Conservation (phyloP, 768 basidiomycete genomes). For the Hericium alpestre region DNA sequence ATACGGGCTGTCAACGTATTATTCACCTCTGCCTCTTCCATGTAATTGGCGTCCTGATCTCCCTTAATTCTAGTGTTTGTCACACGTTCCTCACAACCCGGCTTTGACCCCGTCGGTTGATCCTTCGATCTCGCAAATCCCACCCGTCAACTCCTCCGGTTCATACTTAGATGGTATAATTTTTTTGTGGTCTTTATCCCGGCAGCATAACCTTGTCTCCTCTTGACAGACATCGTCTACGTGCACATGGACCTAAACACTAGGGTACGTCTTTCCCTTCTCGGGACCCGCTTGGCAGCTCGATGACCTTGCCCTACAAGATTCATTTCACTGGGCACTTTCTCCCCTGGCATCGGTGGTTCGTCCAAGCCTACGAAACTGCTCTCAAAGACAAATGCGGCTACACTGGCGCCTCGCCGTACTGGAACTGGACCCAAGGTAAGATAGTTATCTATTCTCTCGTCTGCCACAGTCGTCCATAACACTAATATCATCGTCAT, state of each 20-base stretch:
- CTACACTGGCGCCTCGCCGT: slow-evolving; percentile 15
- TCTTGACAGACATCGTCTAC: slow-evolving; percentile 14
- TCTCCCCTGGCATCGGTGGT: slow-evolving; percentile 21
- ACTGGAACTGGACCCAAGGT: slow-evolving; percentile 23
- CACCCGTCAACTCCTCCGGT: slow-evolving; percentile 6
- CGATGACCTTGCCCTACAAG: neutral
- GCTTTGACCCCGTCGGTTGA: slow-evolving; percentile 3
- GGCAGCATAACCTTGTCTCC: neutral
- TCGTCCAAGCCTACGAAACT: slow-evolving; percentile 12
- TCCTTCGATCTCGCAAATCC: slow-evolving; percentile 6
- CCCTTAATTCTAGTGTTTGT: slow-evolving; percentile 6
- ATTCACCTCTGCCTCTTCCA: no score
- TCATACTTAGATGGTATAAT: slow-evolving; percentile 13
- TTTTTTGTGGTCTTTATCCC: neutral
- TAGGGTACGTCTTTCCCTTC: neutral
- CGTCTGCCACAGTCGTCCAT: no score
- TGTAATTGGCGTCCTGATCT: neutral
- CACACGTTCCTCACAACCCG: slow-evolving; percentile 10
- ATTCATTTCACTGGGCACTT: slow-evolving; percentile 18
- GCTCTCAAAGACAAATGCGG: slow-evolving; percentile 16
- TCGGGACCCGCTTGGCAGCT: no score
- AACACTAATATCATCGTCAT: no score
- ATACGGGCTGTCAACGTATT: slow-evolving; percentile 16
- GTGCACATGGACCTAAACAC: slow-evolving; percentile 19
- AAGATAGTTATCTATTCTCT: neutral